Percentiles rank a stretch among this genome's conserved stretches.
phyloP scores from a whole-genome alignment of 176 grass and related monocot genomes.

The Poa annua region DNA sequence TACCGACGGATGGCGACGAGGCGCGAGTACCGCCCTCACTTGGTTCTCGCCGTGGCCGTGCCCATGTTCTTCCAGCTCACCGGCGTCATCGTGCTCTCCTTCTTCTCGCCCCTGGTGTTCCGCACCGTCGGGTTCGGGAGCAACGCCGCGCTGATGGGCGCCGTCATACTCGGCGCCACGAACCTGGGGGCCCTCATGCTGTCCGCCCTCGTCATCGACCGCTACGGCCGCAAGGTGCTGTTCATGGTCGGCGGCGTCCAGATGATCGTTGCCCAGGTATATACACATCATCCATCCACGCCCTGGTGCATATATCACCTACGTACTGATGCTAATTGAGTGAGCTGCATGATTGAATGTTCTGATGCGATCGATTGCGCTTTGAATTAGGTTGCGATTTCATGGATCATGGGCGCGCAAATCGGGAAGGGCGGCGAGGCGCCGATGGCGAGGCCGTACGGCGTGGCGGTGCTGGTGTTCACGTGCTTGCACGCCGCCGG shows the following conservation, averaged over 20 bases:
- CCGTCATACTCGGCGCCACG: constrained; percentile 62
- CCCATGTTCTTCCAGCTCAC: constrained; percentile 89
- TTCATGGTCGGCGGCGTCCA: constrained; percentile 73
- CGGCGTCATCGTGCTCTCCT: constrained; percentile 69
- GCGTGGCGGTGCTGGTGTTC: constrained; percentile 57
- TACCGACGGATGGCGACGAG: constrained; percentile 53
- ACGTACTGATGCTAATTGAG: too few species aligned
- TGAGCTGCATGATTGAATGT: too few species aligned
- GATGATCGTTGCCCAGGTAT: constrained; percentile 72
- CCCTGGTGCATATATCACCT: too few species aligned
- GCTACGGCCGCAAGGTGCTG: constrained; percentile 70
- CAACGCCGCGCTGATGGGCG: constrained; percentile 68
- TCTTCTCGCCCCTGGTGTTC: constrained; percentile 89
- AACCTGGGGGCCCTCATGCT: constrained; percentile 62
- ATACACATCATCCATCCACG: neutral
- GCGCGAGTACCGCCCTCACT: constrained; percentile 75
- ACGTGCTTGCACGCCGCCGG: constrained; percentile 57
- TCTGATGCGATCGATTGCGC: neutral
- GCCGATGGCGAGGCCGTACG: constrained; percentile 51
- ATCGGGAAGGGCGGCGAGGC: constrained; percentile 45
- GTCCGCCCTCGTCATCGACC: constrained; percentile 72
- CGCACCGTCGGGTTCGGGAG: constrained; percentile 80
- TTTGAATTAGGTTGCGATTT: constrained; percentile 52
- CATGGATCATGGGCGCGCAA: constrained; percentile 74
- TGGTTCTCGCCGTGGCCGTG: constrained; percentile 75